These are phyloP conservation scores for Rheum nobile DNA, from an alignment of 148 eudicot species.

Conservation along the genomic window DNA sequence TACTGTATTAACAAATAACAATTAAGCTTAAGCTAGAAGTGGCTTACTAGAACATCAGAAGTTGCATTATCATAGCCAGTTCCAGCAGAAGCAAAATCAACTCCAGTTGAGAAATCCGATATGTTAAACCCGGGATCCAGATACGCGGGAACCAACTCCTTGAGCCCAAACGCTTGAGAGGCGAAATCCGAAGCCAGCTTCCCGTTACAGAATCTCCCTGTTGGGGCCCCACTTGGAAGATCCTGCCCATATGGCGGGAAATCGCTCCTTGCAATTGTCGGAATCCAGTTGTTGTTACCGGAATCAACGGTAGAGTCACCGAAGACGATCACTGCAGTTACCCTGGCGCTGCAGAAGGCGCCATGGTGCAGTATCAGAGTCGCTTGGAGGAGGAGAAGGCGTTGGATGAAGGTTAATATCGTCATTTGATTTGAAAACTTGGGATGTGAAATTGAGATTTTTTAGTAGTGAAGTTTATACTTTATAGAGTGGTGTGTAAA, in stretches of 20 bases:
- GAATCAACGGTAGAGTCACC: constrained; percentile 94
- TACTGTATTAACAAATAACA: too few relatives aligned
- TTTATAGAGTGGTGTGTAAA: neutral
- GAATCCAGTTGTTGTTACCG: constrained; percentile 66
- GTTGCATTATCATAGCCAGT: constrained; percentile 85
- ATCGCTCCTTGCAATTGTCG: constrained; percentile 57
- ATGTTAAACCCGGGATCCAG: constrained; percentile 55
- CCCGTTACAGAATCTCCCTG: constrained; percentile 83
- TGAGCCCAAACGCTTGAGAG: constrained; percentile 53
- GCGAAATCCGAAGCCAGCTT: constrained; percentile 66
- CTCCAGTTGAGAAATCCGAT: constrained; percentile 64
- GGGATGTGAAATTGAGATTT: neutral
- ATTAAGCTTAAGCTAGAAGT: neutral
- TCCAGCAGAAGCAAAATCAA: constrained; percentile 88
- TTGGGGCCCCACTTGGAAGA: constrained; percentile 48
- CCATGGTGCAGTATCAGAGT: neutral
- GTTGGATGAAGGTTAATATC: neutral
- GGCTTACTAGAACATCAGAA: constrained; percentile 70
- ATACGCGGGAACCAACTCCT: constrained; percentile 73
- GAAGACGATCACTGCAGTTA: constrained; percentile 69
- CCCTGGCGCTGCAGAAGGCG: constrained; percentile 16
- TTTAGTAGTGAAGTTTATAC: neutral
- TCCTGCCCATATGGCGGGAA: constrained; percentile 73
- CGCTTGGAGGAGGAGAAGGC: neutral
- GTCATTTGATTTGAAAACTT: neutral